A percentile compares a stretch with the other conserved stretches of the same genome.
phyloP scores from a whole-genome alignment of 1,284 basidiomycete genomes.

The Heterobasidion annosum region DNA sequence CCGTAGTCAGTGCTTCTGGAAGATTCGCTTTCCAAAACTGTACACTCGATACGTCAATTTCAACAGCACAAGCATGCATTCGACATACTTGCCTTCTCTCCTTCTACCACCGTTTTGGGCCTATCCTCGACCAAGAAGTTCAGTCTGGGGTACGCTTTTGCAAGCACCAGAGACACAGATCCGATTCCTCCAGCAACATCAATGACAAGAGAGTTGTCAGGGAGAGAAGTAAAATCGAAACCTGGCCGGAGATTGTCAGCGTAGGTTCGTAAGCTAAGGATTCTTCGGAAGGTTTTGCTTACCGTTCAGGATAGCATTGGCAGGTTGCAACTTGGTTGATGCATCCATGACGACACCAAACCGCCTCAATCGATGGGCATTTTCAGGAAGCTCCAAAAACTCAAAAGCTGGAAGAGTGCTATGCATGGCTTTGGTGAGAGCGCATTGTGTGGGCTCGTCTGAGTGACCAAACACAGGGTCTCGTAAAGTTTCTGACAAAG shows the following conservation, averaged over 20 bases:
- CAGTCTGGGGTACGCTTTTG: conserved; percentile 13
- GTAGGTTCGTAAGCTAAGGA: too few species aligned
- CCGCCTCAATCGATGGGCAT: conserved; percentile 12
- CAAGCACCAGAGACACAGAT: conserved; percentile 11
- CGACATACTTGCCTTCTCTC: not conserved
- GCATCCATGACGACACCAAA: conserved; percentile 19
- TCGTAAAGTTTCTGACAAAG: conserved; percentile 17
- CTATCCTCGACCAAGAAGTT: conserved; percentile 15
- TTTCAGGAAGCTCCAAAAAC: conserved; percentile 17
- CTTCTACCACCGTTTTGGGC: not conserved
- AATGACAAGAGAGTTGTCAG: conserved; percentile 11
- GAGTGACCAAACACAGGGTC: conserved; percentile 7
- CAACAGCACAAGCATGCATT: not conserved
- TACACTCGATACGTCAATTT: too few species aligned
- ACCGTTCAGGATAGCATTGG: conserved; percentile 15
- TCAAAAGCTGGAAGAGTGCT: conserved; percentile 14
- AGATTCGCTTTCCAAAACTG: conserved; percentile 16
- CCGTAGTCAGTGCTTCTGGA: conserved; percentile 13
- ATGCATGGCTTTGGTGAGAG: conserved; percentile 18
- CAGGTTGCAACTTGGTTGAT: conserved; percentile 14
- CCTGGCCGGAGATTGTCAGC: not conserved
- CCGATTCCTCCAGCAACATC: conserved; percentile 18
- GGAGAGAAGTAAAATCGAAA: conserved; percentile 11
- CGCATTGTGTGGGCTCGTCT: conserved; percentile 8
- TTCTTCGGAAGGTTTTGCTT: not conserved